Base-by-base conservation (phyloP, 352 stramenopile genomes). In the Peronospora belbahrii region DNA sequence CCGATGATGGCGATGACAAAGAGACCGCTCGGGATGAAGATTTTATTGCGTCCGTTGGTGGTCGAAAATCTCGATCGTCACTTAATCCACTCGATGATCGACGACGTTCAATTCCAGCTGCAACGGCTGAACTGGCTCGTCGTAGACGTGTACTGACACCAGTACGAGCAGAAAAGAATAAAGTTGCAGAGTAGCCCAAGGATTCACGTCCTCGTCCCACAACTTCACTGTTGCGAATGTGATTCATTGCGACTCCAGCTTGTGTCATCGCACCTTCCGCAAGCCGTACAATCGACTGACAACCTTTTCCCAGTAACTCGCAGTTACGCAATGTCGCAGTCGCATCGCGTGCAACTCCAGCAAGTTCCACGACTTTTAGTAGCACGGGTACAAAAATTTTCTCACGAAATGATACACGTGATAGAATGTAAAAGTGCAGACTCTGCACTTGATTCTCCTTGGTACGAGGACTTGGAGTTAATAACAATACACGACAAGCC, bases 401-500 rank as follows among this genome's bases (percentile, higher is more conserved):
- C 18, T 69, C 55, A 18, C 77, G 70, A 9, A 81, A 59, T 30
- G 73, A 73, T 6, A 84, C 47, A 14, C 56, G 56, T 17, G 74
- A 52, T 10, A 83, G 57, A 2, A 89, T 62, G 48, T 56, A 74
- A 48, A 89, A 82, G 44, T 78, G 73, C 52, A 88, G 49, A n/a
- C 25, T 58, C 27, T 24, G 56, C 27, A 42, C 48, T 28, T 49
- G 41, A 8, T 33, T 23, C 14, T 62, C 40, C 14, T 48, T 48
- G 14, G n/a, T n/a, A n/a, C n/a, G n/a, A n/a, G n/a, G 35, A 3
- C 36, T 22, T 59, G 27, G 74, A 59, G 6, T 54, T 47, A n/a
- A n/a, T 6, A 70, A 35, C 34, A 79, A 62, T 30, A 87, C 70
- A 34, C 63, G 67, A 14, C 64, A 65, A 8, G 78, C 78, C 28